Evolutionary conservation across 345 rosid genomes (phyloP).

Genomic region (Eucalyptus sp.): DNA sequence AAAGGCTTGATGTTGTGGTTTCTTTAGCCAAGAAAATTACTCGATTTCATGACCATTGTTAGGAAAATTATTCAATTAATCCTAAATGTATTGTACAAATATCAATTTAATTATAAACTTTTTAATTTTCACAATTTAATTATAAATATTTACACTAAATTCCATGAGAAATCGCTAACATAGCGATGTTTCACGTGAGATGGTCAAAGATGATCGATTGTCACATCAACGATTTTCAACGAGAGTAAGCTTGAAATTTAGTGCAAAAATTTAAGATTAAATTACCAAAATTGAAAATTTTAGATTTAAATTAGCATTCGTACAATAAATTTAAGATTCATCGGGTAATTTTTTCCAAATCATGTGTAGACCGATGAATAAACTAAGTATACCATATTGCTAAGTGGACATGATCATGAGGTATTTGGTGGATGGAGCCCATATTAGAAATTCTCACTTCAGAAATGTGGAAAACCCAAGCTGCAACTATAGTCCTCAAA

Average conservation of each 20-base stretch:
- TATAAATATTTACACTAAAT: too few species aligned
- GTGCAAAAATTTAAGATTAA: neutral
- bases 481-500: neutral
- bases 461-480: neutral
- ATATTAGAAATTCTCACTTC: neutral
- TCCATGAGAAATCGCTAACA: too few species aligned
- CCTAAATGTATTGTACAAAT: too few species aligned
- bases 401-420: neutral
- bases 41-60: too few species aligned
- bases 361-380: neutral
- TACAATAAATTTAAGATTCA: neutral
- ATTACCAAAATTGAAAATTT: neutral
- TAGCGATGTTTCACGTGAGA: neutral
- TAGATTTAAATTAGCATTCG: neutral
- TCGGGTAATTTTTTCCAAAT: neutral
- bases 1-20: neutral
- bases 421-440: neutral
- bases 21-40: neutral
- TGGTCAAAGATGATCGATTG: rapidly evolving
- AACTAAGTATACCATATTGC: neutral
- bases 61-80: too few species aligned
- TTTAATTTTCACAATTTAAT: too few species aligned
- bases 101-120: too few species aligned
- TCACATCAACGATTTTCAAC: rapidly evolving
- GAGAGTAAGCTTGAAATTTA: neutral